Evolutionary conservation across 2,329 filamentous ascomycete species (phyloP), one percentile per base, ranked within the genome.

Genomic region (Monosporascus sp.): DNA sequence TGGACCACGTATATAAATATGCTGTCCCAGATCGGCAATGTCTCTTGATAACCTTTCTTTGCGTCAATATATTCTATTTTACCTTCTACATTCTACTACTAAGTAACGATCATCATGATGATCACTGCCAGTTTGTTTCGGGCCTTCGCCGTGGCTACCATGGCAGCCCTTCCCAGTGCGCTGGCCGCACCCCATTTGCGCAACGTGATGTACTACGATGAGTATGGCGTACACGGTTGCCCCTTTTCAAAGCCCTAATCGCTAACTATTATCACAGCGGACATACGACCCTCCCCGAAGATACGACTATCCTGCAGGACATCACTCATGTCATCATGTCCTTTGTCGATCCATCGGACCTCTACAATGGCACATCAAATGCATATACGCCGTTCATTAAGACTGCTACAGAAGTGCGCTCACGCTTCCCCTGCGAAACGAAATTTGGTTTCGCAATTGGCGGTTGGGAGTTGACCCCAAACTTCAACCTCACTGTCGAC

Each of bases 361-460:
- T 70, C 14, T 68, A 74, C 48, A 72, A 69, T 0, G 58, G 72
- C 0, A 71, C 70, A 20, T 60, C 68, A 0, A 82, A 77, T 59
- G 71, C 72, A 50, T 81, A 24, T 20, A 20, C 83, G 0, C 51
- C 67, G 4, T 85, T 83, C 59, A 75, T 79, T 66, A 65, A 76
- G 1, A 67, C 85, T 2, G 63, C 85, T 2, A 62, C 69, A 0
- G 73, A 76, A 4, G 72, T 83, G 45, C 77, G 82, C 18, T 69
- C 70, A 25, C 71, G 81, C 20, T 86, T 83, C 52, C 65, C 74
- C 14, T 65, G 76, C 0, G 75, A 73, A 5, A 77, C 78, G 49
- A 83, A 86, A 65, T 68, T 87, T 17, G 80, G 84, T 74, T 76
- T 87, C 54, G 79, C 84, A 18, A 77, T 88, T 44, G 85, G 85